A percentile compares a stretch with the other conserved stretches of the same genome.
Evolutionary conservation across 1,284 basidiomycete species (phyloP).

Genomic region (Austroboletus novae-zelandiae): DNA sequence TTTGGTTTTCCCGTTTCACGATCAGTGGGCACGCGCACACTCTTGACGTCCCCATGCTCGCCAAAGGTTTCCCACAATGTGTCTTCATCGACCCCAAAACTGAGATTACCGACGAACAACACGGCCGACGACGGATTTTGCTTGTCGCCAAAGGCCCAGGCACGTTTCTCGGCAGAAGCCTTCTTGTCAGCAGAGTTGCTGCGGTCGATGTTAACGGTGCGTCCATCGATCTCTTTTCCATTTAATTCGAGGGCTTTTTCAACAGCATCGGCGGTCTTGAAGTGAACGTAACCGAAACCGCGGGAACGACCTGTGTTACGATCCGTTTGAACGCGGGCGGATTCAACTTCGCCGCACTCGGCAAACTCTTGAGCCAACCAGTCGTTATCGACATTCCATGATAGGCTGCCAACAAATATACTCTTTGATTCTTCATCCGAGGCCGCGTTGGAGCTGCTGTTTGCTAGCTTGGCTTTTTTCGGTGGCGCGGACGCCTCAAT

Average conservation of each 20-base stretch:
- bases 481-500: conserved; percentile 56
- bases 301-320: conserved; percentile 85
- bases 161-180: conserved; percentile 62
- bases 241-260: conserved; percentile 77
- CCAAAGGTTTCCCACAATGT: conserved; percentile 89
- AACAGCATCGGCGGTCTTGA: conserved; percentile 71
- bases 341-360: conserved; percentile 83
- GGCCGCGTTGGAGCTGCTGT: conserved; percentile 48
- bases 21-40: conserved; percentile 91
- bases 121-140: conserved; percentile 71
- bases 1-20: conserved; percentile 89
- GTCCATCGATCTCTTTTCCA: conserved; percentile 90
- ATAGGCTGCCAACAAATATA: conserved; percentile 91
- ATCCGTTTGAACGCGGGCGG: conserved; percentile 89
- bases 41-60: conserved; percentile 87
- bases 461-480: conserved; percentile 82
- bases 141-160: conserved; percentile 75
- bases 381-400: conserved; percentile 98
- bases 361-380: conserved; percentile 93
- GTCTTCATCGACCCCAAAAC: conserved; percentile 82
- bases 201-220: conserved; percentile 85
- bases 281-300: conserved; percentile 96
- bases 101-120: conserved; percentile 91
- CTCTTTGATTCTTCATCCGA: conserved; percentile 62
- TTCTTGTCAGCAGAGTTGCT: conserved; percentile 62